Evolutionary conservation across 768 basidiomycete species (phyloP), one percentile per base, ranked within the genome.

Genomic region (Macrolepiota albuminosa): DNA sequence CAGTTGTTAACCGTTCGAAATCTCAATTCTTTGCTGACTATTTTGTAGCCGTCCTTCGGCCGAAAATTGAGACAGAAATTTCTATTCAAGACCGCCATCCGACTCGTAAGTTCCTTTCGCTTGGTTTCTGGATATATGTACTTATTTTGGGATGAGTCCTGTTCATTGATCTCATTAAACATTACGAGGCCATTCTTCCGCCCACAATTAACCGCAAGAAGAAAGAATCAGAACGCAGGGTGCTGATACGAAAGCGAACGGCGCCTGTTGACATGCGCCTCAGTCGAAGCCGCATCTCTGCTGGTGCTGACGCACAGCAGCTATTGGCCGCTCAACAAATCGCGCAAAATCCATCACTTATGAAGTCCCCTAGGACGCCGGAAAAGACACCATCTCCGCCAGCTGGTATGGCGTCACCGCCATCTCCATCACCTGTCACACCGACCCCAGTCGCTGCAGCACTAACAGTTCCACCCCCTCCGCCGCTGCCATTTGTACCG

Each of bases 81-180:
- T 93, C 95, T 3, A 87, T 98, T 61, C 93, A 96, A 71, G 95
- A 95, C 70, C 89, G 93, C 43, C 88, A 96, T 75, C 86, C 93
- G 54, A 82, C 88, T 16, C 74, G 91, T 89, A 71, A 64, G 84
- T 76, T 29, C 31, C 4, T 11, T 43, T 46, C 7, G 4, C 33
- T 26, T 51, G 7, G 7, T 34, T 24, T 18, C 42, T 42, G 16
- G n/a, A 42, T 51, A 8, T 5, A 10, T 37, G 56, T 29, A 52
- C 62, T 53, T 52, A 60, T 36, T 24, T 55, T 39, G 24, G 49
- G 16, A 26, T 51, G 52, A 92, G 91, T 91, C 47, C 75, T 98
- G 61, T 88, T 97, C 72, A 84, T 93, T 37, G 94, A 96, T 68
- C 81, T 98, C 1, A 64, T 98, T 64, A 87, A 84, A 60, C 81